These are phyloP conservation scores for Citrus cavaleriei DNA, from an alignment of 345 rosid species.

Conservation along the genomic window DNA sequence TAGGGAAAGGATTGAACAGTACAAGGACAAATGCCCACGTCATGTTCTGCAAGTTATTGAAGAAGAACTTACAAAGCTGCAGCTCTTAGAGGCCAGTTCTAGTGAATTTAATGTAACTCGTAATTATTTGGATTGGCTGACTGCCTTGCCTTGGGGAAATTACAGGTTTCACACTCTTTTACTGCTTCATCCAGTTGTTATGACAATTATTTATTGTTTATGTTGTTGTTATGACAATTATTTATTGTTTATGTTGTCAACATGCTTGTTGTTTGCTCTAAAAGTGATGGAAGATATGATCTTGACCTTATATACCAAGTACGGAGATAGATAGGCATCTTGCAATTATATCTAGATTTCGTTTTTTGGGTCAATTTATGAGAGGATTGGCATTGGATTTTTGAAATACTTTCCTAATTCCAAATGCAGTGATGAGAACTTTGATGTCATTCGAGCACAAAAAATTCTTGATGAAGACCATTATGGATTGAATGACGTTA, in stretches of 20 bases:
- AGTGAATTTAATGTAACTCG: slow-evolving; percentile 99
- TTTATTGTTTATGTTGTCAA: neutral
- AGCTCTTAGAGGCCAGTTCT: slow-evolving; percentile 97
- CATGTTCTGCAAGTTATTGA: slow-evolving; percentile 93
- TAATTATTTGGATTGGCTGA: slow-evolving; percentile 98
- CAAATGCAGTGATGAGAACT: slow-evolving; percentile 85
- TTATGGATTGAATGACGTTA: slow-evolving; percentile 93
- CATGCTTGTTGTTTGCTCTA: neutral
- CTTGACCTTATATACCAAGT: neutral
- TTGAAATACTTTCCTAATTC: neutral
- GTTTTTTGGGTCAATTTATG: neutral
- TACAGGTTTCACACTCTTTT: slow-evolving; percentile 55
- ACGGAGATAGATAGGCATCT: neutral
- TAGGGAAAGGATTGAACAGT: slow-evolving; percentile 88
- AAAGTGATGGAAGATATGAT: neutral
- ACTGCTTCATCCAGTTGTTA: slow-evolving; percentile 4
- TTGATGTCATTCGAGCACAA: slow-evolving; percentile 86
- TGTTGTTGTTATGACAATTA: neutral
- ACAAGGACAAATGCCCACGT: slow-evolving; percentile 78
- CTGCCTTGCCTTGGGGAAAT: slow-evolving; percentile 94
- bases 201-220: slow-evolving; percentile 1
- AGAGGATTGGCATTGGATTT: neutral
- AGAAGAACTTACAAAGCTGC: slow-evolving; percentile 97
- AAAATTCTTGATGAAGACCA: slow-evolving; percentile 96
- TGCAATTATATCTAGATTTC: neutral